Base-by-base conservation (phyloP, 768 basidiomycete genomes). In the Nevesoporus exiguus region DNA sequence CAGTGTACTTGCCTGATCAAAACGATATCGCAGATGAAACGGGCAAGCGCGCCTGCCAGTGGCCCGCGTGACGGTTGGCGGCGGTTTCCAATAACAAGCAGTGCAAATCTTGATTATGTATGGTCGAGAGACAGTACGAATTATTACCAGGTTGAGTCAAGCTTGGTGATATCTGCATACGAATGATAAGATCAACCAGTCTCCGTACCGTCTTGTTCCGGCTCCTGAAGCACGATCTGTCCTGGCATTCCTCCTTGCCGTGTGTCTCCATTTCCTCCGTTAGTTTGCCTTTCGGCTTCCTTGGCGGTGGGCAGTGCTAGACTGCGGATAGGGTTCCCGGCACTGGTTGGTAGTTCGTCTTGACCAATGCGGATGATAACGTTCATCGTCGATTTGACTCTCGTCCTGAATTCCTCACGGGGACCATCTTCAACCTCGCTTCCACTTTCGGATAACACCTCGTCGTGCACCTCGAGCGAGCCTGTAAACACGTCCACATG, bases 381-480 rank as follows among this genome's bases (percentile, higher is more conserved):
- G 46, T 75, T 77, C 33, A 92, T 73, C 15, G 82, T 81, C 15
- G 88, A 90, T 66, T 92, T 93, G 54, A 78, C 77, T 47, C 90
- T 79, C 21, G 81, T 84, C 57, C 80, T 79, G 51, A 77, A 75
- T 17, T 70, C 70, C 58, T 89, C 83, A 14, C 78, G 75, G 41
- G 81, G 72, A 33, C 83, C 85, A 21, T 77, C 76, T 51, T 80
- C 73, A 54, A 83, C 85, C 54, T 91, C 92, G 46, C 58, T 62
- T 19, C 61, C 66, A 34, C 66, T 68, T 47, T 63, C 68, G 24
- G 60, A 68, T 19, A 86, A 66, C 9, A 94, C 64, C 71, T 94
- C 93, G 59, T 96, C 93, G 56, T 82, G 78, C 17, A 92, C 82
- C 59, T 84, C 81, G 31, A 86, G 77, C 0, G 88, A 86, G 5